Evolutionary conservation across 2,329 filamentous ascomycete species (phyloP).

Genomic region (Ceratocystis cacaofunesta): DNA sequence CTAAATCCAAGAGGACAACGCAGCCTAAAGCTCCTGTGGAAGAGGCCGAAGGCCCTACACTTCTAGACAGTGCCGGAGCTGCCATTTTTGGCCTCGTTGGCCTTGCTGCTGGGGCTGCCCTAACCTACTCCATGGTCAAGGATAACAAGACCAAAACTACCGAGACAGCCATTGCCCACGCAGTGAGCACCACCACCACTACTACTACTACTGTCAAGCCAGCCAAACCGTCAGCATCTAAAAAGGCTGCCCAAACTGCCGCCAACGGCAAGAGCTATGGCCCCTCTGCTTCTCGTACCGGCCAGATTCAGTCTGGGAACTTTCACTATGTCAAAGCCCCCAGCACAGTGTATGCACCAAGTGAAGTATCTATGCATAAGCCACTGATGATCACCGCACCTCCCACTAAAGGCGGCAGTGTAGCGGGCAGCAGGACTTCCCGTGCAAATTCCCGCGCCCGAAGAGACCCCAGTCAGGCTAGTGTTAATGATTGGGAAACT

Average conservation of each 20-base stretch:
- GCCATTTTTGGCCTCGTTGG: constrained; percentile 17
- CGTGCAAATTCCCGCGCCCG: background rate
- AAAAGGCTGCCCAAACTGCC: background rate
- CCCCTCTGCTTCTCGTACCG: constrained; percentile 10
- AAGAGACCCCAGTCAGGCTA: background rate
- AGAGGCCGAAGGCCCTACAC: constrained; percentile 11
- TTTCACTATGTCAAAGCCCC: constrained; percentile 10
- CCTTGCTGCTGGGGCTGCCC: constrained; percentile 17
- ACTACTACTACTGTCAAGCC: background rate
- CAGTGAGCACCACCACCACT: background rate
- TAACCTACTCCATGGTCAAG: constrained; percentile 16
- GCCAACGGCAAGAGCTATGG: constrained; percentile 10
- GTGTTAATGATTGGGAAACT: background rate
- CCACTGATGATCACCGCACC: constrained; percentile 2
- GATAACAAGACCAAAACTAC: constrained; percentile 11
- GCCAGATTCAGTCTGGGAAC: background rate
- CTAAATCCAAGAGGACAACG: constrained; percentile 1
- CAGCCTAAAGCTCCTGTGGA: background rate
- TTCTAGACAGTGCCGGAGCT: constrained; percentile 11
- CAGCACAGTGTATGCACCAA: constrained; percentile 9
- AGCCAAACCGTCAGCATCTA: background rate
- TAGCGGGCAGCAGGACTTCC: background rate
- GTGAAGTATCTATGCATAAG: constrained; percentile 5
- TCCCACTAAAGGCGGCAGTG: background rate
- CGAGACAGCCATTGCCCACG: background rate